Percentiles rank a stretch among this genome's conserved stretches.
These are phyloP conservation scores for Heritiera littoralis DNA, from an alignment of 345 rosid species.

Conservation along the genomic window DNA sequence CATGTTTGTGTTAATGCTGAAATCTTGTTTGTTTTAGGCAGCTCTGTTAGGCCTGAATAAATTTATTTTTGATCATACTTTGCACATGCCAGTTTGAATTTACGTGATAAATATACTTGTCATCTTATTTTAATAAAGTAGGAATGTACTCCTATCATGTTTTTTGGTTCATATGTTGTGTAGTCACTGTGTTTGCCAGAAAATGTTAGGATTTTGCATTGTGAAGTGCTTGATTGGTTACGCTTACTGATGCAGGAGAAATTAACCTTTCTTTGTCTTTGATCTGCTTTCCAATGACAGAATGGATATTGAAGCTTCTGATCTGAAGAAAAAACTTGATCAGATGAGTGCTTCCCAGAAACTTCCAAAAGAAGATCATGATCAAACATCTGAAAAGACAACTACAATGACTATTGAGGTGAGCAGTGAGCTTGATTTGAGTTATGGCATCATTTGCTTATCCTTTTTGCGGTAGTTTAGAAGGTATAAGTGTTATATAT, in stretches of 20 bases:
- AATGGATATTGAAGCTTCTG: slow-evolving; percentile 73
- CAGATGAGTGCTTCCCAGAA: slow-evolving; percentile 40
- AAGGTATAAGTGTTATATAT: background rate
- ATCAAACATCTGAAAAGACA: slow-evolving; percentile 43
- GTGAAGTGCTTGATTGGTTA: background rate
- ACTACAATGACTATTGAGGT: slow-evolving; percentile 58
- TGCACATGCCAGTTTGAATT: background rate
- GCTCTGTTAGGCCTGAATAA: background rate
- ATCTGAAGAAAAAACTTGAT: slow-evolving; percentile 65
- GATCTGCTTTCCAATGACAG: slow-evolving; percentile 27
- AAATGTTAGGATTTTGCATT: background rate
- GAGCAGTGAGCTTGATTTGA: slow-evolving; percentile 14
- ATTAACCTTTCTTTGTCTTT: slow-evolving; percentile 3
- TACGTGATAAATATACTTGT: background rate
- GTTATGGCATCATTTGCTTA: background rate
- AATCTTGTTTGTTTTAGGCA: slow-evolving; percentile 3
- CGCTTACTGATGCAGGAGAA: background rate
- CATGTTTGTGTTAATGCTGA: background rate
- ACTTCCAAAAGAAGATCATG: slow-evolving; percentile 43
- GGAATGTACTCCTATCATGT: background rate
- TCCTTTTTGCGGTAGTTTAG: background rate
- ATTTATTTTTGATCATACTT: background rate
- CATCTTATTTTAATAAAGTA: slow-evolving; percentile 8
- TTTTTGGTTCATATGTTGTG: slow-evolving; percentile 1
- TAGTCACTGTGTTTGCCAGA: background rate